Evolutionary conservation across 805 yeast genomes (phyloP).

Genomic region (Candida dendrica): DNA sequence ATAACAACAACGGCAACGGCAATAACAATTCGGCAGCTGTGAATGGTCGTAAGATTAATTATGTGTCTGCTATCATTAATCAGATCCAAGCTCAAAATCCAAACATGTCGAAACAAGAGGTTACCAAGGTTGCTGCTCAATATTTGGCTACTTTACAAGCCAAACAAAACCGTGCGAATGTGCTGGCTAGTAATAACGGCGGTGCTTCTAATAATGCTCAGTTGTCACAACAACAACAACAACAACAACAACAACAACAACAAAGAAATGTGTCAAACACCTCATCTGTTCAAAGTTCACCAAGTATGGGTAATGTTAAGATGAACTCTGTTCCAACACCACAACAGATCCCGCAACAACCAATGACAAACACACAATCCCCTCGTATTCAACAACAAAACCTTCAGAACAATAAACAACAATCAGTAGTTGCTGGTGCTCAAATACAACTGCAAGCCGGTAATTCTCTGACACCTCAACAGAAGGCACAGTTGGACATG

Average conservation of each 20-base stretch:
- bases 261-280: neutral
- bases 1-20: neutral
- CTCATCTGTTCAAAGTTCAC: neutral
- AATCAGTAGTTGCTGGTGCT: constrained; percentile 1
- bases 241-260: neutral
- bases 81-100: constrained; percentile 65
- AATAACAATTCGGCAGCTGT: neutral
- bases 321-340: constrained; percentile 26
- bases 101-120: constrained; percentile 52
- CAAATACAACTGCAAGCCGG: constrained; percentile 3
- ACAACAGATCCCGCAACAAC: constrained; percentile 28
- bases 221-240: neutral
- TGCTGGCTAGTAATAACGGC: constrained; percentile 12
- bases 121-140: constrained; percentile 57
- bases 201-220: neutral
- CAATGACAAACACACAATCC: constrained; percentile 1
- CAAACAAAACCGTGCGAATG: constrained; percentile 30
- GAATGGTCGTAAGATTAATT: constrained; percentile 16
- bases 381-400: constrained; percentile 12
- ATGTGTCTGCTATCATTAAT: constrained; percentile 54
- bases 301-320: constrained; percentile 2
- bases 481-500: constrained; percentile 22
- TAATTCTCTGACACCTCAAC: constrained; percentile 19
- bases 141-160: constrained; percentile 49
- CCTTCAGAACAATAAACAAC: constrained; percentile 19